Evolutionary conservation across 768 basidiomycete species (phyloP), one percentile per base, ranked within the genome.

Genomic region (Tricholoma sp.): DNA sequence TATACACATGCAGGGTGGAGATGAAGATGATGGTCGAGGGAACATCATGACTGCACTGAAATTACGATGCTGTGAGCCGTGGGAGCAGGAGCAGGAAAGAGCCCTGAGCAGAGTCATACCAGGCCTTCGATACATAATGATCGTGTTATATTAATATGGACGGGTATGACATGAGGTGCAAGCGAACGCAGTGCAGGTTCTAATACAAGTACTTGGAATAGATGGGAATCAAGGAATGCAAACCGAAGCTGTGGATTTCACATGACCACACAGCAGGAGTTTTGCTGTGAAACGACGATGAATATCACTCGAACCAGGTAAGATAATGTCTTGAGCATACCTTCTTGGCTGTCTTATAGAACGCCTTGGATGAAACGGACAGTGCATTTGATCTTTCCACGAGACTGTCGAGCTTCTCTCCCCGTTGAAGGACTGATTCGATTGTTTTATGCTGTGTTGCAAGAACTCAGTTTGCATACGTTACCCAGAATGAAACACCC

Each of bases 311-410:
- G 28, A 6, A 36, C 36, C 20, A 17, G 57, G 20, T 53, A 24
- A 15, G 47, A 57, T 49, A 31, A n/a, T n/a, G n/a, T 52, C 29
- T 4, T 45, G 24, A 11, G n/a, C 18, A 52, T 54, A 94, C 95
- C 89, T 95, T 96, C 89, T 98, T 98, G 2, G 96, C 94, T 7
- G 95, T 97, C 88, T 98, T 97, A 79, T 98, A 98, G 70, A 99
- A 99, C 88, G 92, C 90, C 85, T 98, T 98, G 74, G 85, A 92
- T 74, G 94, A 92, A 13, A 83, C 76, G 37, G 93, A 92, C 54
- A 98, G 73, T 33, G 88, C 87, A 66, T 91, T 87, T 55, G 94
- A 97, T 37, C 95, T 83, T 65, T 98, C 95, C 11, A 98, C 96
- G 8, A 98, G 77, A 70, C 92, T 92, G 71, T 98, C 94, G 45